Conservation (phyloP, 202 grass and related monocot species). For the Schoenoplectus triqueter region DNA sequence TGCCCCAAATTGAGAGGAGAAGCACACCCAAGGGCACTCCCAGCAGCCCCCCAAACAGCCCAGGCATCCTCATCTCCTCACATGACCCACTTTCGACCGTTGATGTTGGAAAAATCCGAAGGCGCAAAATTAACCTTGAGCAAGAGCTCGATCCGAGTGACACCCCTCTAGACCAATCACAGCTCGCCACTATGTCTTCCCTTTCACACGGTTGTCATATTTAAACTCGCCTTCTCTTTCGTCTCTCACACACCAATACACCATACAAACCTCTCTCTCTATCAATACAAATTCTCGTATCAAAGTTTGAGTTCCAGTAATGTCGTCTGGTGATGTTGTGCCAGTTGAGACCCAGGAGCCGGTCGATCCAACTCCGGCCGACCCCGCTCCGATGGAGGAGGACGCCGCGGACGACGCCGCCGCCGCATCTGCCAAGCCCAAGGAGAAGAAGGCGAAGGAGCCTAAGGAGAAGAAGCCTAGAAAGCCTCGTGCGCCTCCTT, state of each 20-base stretch:
- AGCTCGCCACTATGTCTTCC: slow-evolving; percentile 2
- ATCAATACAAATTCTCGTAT: slow-evolving; percentile 7
- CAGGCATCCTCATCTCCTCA: not conserved
- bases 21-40: slow-evolving; percentile 35
- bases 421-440: not conserved
- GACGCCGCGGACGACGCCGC: not conserved
- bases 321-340: slow-evolving; percentile 47
- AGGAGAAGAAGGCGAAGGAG: slow-evolving; percentile 63
- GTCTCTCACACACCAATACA: not conserved
- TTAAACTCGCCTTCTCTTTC: slow-evolving; percentile 44
- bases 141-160: slow-evolving; percentile 52
- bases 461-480: slow-evolving; percentile 68
- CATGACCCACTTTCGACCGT: slow-evolving; percentile 40
- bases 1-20: slow-evolving; percentile 35
- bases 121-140: slow-evolving; percentile 32
- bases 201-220: slow-evolving; percentile 40
- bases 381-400: slow-evolving; percentile 39
- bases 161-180: slow-evolving; percentile 43
- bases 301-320: not conserved
- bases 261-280: not conserved
- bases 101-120: slow-evolving; percentile 27
- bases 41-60: not conserved
- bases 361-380: not conserved
- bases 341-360: slow-evolving; percentile 20
- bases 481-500: slow-evolving; percentile 27